phyloP scores from a whole-genome alignment of 768 basidiomycete genomes.

The Cystofilobasidium macerans region DNA sequence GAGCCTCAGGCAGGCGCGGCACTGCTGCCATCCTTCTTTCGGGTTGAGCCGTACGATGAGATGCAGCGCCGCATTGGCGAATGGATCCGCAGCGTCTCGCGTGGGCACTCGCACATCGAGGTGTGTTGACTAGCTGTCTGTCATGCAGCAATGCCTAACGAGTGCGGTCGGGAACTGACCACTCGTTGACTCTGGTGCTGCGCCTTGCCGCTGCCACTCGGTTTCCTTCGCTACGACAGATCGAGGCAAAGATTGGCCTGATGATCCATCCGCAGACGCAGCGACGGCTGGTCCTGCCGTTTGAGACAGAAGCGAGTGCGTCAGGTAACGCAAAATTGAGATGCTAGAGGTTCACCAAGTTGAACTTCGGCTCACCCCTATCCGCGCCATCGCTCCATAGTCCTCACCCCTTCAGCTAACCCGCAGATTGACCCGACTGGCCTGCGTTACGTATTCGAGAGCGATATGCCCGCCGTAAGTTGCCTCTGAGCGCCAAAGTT shows the following conservation, averaged over 20 bases:
- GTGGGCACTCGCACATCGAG: conserved; percentile 51
- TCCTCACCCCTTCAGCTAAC: conserved; percentile 10
- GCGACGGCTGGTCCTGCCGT: conserved; percentile 59
- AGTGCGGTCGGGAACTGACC: not conserved
- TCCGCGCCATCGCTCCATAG: not conserved
- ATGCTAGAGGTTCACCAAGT: not conserved
- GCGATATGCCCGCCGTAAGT: conserved; percentile 81
- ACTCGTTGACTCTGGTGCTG: not conserved
- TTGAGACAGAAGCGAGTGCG: conserved; percentile 75
- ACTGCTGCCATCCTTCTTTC: conserved; percentile 58
- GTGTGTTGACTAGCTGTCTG: conserved; percentile 32
- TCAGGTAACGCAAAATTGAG: conserved; percentile 30
- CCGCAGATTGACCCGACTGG: not conserved
- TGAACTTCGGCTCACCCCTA: not conserved
- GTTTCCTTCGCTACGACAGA: conserved; percentile 23
- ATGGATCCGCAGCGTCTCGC: conserved; percentile 52
- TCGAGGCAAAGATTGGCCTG: conserved; percentile 81
- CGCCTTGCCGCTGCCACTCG: not conserved
- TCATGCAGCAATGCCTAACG: not conserved
- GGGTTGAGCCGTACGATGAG: conserved; percentile 82
- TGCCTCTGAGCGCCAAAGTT: too few relatives aligned
- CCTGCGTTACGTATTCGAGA: conserved; percentile 42
- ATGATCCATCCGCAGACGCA: conserved; percentile 46
- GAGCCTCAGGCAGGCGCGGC: not conserved
- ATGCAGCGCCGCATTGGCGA: conserved; percentile 86